Conservation (phyloP, 139 green algal genomes). For the Protoeuglena noctilucae region DNA sequence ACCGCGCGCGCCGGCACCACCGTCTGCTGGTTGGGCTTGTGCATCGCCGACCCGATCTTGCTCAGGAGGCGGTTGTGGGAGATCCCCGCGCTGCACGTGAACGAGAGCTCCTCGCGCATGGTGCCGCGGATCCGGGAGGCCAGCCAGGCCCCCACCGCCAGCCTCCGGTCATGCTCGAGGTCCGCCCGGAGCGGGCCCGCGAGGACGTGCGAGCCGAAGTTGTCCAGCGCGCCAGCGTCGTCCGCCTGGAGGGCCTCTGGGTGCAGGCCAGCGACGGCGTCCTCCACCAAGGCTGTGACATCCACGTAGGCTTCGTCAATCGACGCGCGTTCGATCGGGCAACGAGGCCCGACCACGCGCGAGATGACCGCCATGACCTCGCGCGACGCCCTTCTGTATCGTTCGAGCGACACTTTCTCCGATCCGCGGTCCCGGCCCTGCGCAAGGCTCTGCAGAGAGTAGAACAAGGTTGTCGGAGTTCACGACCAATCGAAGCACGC, state of each 20-base stretch:
- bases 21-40: constrained; percentile 82
- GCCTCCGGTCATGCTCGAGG: constrained; percentile 25
- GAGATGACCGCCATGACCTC: constrained; percentile 30
- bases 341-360: constrained; percentile 14
- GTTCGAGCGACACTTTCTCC: constrained; percentile 59
- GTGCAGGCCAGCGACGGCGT: too few relatives aligned
- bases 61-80: constrained; percentile 72
- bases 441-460: too few relatives aligned
- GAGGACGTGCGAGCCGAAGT: background rate
- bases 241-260: too few relatives aligned
- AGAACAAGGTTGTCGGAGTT: too few relatives aligned
- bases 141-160: constrained; percentile 40
- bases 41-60: constrained; percentile 62
- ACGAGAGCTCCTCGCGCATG: constrained; percentile 38
- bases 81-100: constrained; percentile 42
- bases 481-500: too few relatives aligned
- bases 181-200: background rate
- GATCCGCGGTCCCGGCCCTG: too few relatives aligned
- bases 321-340: constrained; percentile 45
- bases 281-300: constrained; percentile 31
- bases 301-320: constrained; percentile 91
- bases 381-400: constrained; percentile 29
- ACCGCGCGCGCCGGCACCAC: constrained; percentile 43
- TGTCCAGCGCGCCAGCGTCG: too few relatives aligned
- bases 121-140: constrained; percentile 30